These are phyloP conservation scores for Detonula confervacea DNA, from an alignment of 352 stramenopile genomes.

Conservation along the genomic window DNA sequence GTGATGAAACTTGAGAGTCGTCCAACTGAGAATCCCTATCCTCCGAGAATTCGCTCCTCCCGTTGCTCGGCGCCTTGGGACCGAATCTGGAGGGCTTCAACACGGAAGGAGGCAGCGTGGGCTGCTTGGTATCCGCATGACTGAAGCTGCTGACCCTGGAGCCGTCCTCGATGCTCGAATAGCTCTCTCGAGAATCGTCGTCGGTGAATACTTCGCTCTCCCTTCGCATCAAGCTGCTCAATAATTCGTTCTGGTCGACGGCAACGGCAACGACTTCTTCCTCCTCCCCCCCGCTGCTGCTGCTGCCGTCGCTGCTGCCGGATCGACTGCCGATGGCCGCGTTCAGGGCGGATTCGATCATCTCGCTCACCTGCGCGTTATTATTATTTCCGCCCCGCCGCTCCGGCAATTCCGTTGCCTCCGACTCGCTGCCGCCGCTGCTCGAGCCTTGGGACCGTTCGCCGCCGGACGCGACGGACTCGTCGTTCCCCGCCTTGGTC, in stretches of 20 bases:
- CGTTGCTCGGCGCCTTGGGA: no score
- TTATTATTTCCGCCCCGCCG: neutral
- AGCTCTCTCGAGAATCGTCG: neutral
- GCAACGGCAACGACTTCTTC: neutral
- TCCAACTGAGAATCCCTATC: no score
- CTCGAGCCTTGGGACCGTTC: no score
- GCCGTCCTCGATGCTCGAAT: neutral
- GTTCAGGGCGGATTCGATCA: neutral
- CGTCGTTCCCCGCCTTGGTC: constrained; percentile 22
- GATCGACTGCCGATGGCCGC: no score
- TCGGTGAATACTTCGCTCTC: neutral
- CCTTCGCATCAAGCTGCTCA: neutral
- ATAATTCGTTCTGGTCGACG: no score
- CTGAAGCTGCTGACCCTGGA: neutral
- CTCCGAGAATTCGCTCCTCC: no score
- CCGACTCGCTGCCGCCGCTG: no score
- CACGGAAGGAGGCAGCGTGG: neutral
- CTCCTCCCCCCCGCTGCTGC: neutral
- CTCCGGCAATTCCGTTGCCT: neutral
- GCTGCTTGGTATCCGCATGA: neutral
- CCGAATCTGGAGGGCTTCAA: neutral
- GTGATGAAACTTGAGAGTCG: no score
- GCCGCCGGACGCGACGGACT: neutral
- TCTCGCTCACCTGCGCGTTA: no score
- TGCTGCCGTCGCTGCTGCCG: neutral